A percentile compares a stretch with the other conserved stretches of the same genome.
These are phyloP conservation scores for Penicillium sp. DNA, from an alignment of 2,329 filamentous ascomycete genomes.

Conservation along the genomic window DNA sequence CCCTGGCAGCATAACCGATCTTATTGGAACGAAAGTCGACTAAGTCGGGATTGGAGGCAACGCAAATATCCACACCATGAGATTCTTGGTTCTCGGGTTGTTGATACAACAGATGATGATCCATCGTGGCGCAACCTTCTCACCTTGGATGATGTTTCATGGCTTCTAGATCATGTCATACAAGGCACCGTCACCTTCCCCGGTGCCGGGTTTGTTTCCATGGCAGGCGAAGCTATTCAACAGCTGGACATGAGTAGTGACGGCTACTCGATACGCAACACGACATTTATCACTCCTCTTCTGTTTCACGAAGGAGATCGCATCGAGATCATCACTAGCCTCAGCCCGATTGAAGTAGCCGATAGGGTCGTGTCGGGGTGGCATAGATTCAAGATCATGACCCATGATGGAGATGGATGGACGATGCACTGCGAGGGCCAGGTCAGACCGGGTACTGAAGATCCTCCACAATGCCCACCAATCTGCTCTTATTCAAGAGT, in stretches of 20 bases:
- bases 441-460: neutral
- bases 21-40: constrained; percentile 23
- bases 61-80: constrained; percentile 28
- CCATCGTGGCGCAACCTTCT: constrained; percentile 33
- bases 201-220: constrained; percentile 25
- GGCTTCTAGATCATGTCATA: constrained; percentile 34
- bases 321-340: neutral
- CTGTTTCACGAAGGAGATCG: constrained; percentile 5
- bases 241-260: constrained; percentile 9
- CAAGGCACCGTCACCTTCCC: constrained; percentile 25
- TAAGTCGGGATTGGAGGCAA: constrained; percentile 20
- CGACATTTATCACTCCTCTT: constrained; percentile 12
- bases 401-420: constrained; percentile 1
- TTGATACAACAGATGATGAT: constrained; percentile 25
- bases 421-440: constrained; percentile 5
- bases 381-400: constrained; percentile 1
- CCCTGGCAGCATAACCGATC: constrained; percentile 23
- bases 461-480: neutral
- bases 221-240: constrained; percentile 25
- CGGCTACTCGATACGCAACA: constrained; percentile 15
- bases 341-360: constrained; percentile 1
- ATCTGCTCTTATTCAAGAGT: neutral
- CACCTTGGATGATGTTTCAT: constrained; percentile 25
- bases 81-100: constrained; percentile 27
- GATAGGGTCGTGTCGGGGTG: constrained; percentile 2